Percentiles rank a stretch among this genome's conserved stretches.
Conservation (phyloP, 2,329 filamentous ascomycete species). For the Diaporthe vexans region DNA sequence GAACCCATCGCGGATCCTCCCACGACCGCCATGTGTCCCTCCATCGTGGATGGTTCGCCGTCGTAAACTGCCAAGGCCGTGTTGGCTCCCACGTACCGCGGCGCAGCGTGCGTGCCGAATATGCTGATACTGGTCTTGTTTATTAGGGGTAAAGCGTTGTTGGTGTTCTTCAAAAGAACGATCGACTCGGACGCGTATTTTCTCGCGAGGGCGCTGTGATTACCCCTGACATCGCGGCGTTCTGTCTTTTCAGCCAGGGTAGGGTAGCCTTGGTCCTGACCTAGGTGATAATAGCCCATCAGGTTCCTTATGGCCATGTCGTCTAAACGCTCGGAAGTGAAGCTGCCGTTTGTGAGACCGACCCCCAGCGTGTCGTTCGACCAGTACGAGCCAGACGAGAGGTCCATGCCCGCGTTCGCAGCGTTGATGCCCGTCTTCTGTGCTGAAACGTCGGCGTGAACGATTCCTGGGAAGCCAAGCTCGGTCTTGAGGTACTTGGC, state of each 20-base stretch:
- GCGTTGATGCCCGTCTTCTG: slow-evolving; percentile 74
- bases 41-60: not conserved
- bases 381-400: slow-evolving; percentile 72
- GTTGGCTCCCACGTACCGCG: slow-evolving; percentile 16
- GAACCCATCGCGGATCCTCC: no score
- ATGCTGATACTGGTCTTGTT: slow-evolving; percentile 69
- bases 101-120: slow-evolving; percentile 56
- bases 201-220: slow-evolving; percentile 69
- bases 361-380: slow-evolving; percentile 64
- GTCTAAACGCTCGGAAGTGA: slow-evolving; percentile 67
- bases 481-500: no score
- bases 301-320: slow-evolving; percentile 66
- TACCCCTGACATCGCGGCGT: slow-evolving; percentile 59
- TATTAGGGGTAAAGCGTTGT: slow-evolving; percentile 67
- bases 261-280: slow-evolving; percentile 62
- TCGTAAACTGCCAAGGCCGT: not conserved
- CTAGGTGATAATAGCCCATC: slow-evolving; percentile 70
- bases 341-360: slow-evolving; percentile 72
- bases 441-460: slow-evolving; percentile 51
- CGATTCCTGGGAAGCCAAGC: no score
- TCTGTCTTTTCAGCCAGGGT: slow-evolving; percentile 68
- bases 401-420: slow-evolving; percentile 76
- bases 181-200: slow-evolving; percentile 69
- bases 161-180: slow-evolving; percentile 74
- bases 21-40: no score